Conservation (phyloP, 352 stramenopile genomes). For the Globisporangium splendens region DNA sequence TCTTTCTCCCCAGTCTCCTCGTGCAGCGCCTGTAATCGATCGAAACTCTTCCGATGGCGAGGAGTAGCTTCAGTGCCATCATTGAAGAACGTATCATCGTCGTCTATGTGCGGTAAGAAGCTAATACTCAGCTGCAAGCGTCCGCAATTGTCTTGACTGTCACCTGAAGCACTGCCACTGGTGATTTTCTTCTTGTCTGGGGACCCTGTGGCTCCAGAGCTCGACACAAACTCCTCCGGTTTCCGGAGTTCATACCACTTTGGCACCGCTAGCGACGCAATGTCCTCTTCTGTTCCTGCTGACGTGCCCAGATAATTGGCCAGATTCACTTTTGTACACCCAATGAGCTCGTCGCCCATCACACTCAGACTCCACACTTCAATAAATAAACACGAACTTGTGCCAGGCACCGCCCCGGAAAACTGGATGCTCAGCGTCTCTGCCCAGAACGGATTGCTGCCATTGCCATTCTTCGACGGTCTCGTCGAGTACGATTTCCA, state of each 20-base stretch:
- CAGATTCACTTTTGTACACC: constrained; percentile 75
- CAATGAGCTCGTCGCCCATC: constrained; percentile 77
- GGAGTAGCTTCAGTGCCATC: constrained; percentile 36
- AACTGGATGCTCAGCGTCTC: constrained; percentile 77
- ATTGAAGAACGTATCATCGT: constrained; percentile 29
- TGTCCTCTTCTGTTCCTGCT: constrained; percentile 57
- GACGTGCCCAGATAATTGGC: constrained; percentile 63
- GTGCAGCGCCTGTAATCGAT: constrained; percentile 66
- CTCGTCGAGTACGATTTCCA: constrained; percentile 68
- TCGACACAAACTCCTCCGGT: constrained; percentile 43
- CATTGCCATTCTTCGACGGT: constrained; percentile 47
- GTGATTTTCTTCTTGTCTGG: constrained; percentile 14
- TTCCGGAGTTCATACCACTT: constrained; percentile 75
- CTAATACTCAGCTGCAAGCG: constrained; percentile 77
- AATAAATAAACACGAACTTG: constrained; percentile 65
- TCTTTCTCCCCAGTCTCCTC: constrained; percentile 57
- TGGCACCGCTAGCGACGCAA: constrained; percentile 63
- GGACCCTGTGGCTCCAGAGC: constrained; percentile 5
- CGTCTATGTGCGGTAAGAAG: constrained; percentile 64
- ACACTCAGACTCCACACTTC: constrained; percentile 75
- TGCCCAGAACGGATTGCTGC: constrained; percentile 64
- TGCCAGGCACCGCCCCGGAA: constrained; percentile 72
- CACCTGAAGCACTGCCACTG: constrained; percentile 9
- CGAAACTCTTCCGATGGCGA: constrained; percentile 73
- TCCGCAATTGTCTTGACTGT: constrained; percentile 36